A percentile compares a stretch with the other conserved stretches of the same genome.
Evolutionary conservation across 116 monocot genomes (phyloP).

Genomic region (Trichopus zeylanicus): DNA sequence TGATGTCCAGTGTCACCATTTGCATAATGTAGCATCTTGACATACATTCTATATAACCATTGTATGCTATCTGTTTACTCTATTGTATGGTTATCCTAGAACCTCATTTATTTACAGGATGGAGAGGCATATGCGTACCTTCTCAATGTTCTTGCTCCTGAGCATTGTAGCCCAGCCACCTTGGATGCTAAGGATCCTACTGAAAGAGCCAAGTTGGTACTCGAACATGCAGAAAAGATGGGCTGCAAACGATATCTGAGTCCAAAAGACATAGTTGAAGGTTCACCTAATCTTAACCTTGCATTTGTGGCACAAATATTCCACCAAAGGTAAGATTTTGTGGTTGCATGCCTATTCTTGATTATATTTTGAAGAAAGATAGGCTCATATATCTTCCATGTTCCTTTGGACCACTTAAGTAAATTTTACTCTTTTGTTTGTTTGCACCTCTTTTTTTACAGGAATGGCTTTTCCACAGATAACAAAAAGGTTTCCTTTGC

Average conservation of each 20-base stretch:
- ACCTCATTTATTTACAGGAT: slow-evolving; percentile 45
- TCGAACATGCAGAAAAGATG: slow-evolving; percentile 91
- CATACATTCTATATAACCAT: too few relatives aligned
- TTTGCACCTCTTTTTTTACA: too few relatives aligned
- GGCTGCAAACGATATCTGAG: slow-evolving; percentile 90
- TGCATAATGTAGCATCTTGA: too few relatives aligned
- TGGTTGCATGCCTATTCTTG: not conserved
- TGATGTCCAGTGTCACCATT: too few relatives aligned
- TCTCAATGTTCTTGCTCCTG: slow-evolving; percentile 93
- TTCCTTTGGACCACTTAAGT: too few relatives aligned
- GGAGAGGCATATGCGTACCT: slow-evolving; percentile 98
- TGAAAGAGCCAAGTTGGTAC: slow-evolving; percentile 78
- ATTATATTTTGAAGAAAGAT: too few relatives aligned
- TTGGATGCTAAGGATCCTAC: slow-evolving; percentile 80
- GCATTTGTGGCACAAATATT: slow-evolving; percentile 99
- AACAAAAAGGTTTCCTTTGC: slow-evolving; percentile 5
- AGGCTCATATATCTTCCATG: not conserved
- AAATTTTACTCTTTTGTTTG: too few relatives aligned
- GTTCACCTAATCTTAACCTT: slow-evolving; percentile 94
- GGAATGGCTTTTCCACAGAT: slow-evolving; percentile 24
- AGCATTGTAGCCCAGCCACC: slow-evolving; percentile 39
- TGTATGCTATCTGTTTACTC: not conserved
- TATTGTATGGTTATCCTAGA: not conserved
- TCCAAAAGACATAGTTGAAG: slow-evolving; percentile 95
- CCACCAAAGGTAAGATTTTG: slow-evolving; percentile 62